Conservation (phyloP, 768 basidiomycete genomes). For the Boletus barrowsii region DNA sequence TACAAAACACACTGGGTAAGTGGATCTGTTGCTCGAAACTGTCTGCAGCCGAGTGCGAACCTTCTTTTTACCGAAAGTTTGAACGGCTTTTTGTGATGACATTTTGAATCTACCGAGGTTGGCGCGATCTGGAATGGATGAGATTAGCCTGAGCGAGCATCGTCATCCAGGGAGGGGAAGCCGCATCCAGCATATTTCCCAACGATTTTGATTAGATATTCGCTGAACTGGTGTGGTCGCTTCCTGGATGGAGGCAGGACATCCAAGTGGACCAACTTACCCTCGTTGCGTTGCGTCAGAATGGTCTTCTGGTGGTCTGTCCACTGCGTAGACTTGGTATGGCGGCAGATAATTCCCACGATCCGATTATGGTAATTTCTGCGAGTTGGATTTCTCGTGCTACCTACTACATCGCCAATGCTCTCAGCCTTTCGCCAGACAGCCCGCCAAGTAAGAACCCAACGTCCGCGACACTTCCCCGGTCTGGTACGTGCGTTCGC, state of each 20-base stretch:
- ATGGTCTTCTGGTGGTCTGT: conserved; percentile 10
- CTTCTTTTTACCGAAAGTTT: conserved; percentile 99
- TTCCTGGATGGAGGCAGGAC: background rate
- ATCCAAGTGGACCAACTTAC: conserved; percentile 33
- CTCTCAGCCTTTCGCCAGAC: conserved; percentile 15
- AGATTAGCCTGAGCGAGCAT: conserved; percentile 13
- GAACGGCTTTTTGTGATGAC: conserved; percentile 85
- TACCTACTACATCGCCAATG: conserved; percentile 9
- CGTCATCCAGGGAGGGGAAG: conserved; percentile 36
- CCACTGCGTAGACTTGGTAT: background rate
- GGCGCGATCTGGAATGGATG: conserved; percentile 18
- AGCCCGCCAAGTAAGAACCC: conserved; percentile 10
- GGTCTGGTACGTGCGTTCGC: conserved; percentile 12
- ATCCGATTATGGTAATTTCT: conserved; percentile 18
- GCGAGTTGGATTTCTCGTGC: background rate
- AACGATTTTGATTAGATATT: conserved; percentile 20
- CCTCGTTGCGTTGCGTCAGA: conserved; percentile 28
- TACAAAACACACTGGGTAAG: conserved; percentile 29
- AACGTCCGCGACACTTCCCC: background rate
- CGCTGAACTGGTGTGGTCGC: background rate
- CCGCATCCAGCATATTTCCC: conserved; percentile 40
- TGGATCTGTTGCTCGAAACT: background rate
- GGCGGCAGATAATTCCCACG: conserved; percentile 23
- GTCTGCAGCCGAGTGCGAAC: conserved; percentile 38
- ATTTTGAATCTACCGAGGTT: conserved; percentile 43